Evolutionary conservation across 805 yeast genomes (phyloP).

Genomic region (Myxozyma geophila): DNA sequence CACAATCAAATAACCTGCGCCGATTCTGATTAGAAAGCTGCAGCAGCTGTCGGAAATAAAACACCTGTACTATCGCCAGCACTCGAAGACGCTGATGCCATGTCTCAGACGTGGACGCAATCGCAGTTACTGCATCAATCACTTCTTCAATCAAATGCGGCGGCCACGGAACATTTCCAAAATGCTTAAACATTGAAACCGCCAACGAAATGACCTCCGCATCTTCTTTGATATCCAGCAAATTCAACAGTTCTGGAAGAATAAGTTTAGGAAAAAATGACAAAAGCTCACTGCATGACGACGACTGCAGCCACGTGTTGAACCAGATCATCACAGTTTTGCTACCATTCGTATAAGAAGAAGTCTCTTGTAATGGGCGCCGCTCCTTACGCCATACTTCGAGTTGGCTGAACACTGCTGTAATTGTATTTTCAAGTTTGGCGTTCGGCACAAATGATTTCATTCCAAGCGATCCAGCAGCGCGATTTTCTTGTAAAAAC

Average conservation of each 20-base stretch:
- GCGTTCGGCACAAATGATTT: slow-evolving; percentile 42
- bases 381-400: slow-evolving; percentile 39
- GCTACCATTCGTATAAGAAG: slow-evolving; percentile 63
- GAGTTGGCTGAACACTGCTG: slow-evolving; percentile 52
- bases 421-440: slow-evolving; percentile 48
- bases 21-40: slow-evolving; percentile 56
- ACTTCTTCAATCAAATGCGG: slow-evolving; percentile 50
- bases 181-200: slow-evolving; percentile 50
- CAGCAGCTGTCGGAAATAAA: slow-evolving; percentile 71
- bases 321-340: slow-evolving; percentile 70
- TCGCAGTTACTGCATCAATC: slow-evolving; percentile 51
- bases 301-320: slow-evolving; percentile 56
- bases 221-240: slow-evolving; percentile 75
- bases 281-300: slow-evolving; percentile 58
- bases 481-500: slow-evolving; percentile 49
- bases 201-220: slow-evolving; percentile 60
- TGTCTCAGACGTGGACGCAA: slow-evolving; percentile 47
- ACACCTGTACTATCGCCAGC: slow-evolving; percentile 69
- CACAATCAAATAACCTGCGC: slow-evolving; percentile 54
- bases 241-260: slow-evolving; percentile 68
- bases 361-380: slow-evolving; percentile 27
- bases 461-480: slow-evolving; percentile 48
- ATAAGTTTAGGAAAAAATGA: slow-evolving; percentile 58
- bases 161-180: slow-evolving; percentile 57
- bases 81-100: slow-evolving; percentile 69